Percentiles rank a stretch among this genome's conserved stretches.
Evolutionary conservation across 768 basidiomycete species (phyloP).

Genomic region (Leccinum incarnatum): DNA sequence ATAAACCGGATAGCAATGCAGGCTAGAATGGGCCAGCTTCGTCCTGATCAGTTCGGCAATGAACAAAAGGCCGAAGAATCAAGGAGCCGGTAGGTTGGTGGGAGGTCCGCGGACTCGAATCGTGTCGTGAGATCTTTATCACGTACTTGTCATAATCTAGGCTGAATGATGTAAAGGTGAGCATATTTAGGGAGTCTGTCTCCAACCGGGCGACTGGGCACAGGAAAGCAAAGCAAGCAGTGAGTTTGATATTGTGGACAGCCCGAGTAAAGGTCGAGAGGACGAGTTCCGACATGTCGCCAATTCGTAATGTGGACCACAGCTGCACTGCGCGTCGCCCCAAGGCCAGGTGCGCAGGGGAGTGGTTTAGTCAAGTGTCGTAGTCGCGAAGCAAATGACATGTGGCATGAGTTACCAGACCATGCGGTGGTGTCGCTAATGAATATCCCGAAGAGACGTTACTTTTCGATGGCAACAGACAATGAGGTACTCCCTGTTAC

Average conservation of each 20-base stretch:
- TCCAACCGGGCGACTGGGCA: background rate
- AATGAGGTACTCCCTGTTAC: conserved; percentile 1
- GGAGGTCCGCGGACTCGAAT: background rate
- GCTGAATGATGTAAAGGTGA: background rate
- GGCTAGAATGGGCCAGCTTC: background rate
- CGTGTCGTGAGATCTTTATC: background rate
- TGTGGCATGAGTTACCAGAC: background rate
- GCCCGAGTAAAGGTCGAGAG: background rate
- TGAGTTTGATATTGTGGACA: background rate
- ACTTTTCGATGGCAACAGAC: background rate
- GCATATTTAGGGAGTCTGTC: background rate
- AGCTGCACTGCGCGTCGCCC: background rate
- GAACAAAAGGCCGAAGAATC: background rate
- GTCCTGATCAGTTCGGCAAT: background rate
- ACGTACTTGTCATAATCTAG: background rate
- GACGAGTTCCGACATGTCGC: background rate
- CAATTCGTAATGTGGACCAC: background rate
- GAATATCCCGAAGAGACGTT: background rate
- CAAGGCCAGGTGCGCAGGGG: background rate
- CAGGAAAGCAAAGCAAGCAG: background rate
- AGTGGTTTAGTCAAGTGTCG: background rate
- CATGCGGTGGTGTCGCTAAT: background rate
- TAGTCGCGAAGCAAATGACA: background rate
- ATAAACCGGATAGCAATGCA: background rate
- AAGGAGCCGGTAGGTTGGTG: background rate